phyloP scores from a whole-genome alignment of 192 early-diverging fungal species.

The Coemansia reversa region DNA sequence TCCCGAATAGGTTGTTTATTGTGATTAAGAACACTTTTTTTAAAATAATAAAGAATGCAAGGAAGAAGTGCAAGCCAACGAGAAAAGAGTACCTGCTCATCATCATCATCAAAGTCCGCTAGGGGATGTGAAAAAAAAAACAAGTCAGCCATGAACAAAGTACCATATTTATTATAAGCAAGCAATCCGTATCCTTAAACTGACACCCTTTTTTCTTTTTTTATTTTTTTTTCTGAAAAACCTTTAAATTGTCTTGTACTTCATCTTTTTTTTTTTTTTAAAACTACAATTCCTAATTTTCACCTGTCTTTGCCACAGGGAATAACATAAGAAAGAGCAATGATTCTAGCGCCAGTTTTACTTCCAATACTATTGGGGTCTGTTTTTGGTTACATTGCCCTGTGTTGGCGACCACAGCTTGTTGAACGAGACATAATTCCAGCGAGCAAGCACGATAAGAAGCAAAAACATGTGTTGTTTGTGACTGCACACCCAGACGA shows the following conservation, averaged over 20 bases:
- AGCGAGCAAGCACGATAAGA: slow-evolving; percentile 34
- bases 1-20: background rate
- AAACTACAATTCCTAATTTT: too few relatives aligned
- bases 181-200: too few relatives aligned
- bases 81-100: background rate
- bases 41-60: background rate
- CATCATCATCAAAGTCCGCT: too few relatives aligned
- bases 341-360: slow-evolving; percentile 41
- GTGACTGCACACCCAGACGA: slow-evolving; percentile 95
- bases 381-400: slow-evolving; percentile 20
- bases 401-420: slow-evolving; percentile 34
- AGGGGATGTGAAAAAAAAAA: too few relatives aligned
- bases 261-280: too few relatives aligned
- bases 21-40: too few relatives aligned
- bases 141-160: too few relatives aligned
- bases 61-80: background rate
- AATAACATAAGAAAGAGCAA: background rate
- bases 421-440: slow-evolving; percentile 39
- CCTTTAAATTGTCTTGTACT: too few relatives aligned
- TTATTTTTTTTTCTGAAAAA: too few relatives aligned
- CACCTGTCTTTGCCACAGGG: too few relatives aligned
- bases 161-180: too few relatives aligned
- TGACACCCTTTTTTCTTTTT: too few relatives aligned
- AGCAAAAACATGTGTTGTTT: slow-evolving; percentile 57
- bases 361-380: slow-evolving; percentile 38